Evolutionary conservation across 2,329 filamentous ascomycete species (phyloP).

Genomic region (Neurospora sp.): DNA sequence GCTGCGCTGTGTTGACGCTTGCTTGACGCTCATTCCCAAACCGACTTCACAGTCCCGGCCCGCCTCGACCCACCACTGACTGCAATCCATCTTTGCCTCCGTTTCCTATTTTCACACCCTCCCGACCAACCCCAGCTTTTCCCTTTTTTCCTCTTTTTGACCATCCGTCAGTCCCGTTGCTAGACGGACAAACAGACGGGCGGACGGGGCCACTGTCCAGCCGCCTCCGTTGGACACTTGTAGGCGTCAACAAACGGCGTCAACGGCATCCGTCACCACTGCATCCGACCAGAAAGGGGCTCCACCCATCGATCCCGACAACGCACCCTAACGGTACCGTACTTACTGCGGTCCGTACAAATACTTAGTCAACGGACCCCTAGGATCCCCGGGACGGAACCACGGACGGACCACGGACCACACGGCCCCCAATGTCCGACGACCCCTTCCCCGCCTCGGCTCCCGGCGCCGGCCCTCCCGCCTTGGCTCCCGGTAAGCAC

Average conservation of each 20-base stretch:
- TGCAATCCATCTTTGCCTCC: background rate
- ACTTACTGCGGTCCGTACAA: background rate
- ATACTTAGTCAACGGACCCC: background rate
- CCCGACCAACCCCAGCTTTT: background rate
- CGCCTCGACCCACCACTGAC: background rate
- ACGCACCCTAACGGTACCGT: background rate
- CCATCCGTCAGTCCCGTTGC: background rate
- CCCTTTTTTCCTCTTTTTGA: background rate
- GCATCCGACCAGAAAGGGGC: background rate
- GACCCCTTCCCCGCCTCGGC: slow-evolving; percentile 20
- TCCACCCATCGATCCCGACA: background rate
- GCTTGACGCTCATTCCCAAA: background rate
- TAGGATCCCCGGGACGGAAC: background rate
- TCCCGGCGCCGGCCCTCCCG: slow-evolving; percentile 7
- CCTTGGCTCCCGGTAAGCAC: slow-evolving; percentile 18
- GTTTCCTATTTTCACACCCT: background rate
- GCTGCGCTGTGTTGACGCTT: background rate
- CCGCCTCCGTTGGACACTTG: background rate
- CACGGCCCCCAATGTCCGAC: slow-evolving; percentile 22
- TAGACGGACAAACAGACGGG: background rate
- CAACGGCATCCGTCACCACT: background rate
- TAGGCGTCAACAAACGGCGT: background rate
- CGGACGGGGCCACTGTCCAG: background rate
- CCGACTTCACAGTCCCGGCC: background rate
- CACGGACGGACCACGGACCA: background rate